These are phyloP conservation scores for Cytospora chrysosperma DNA, from an alignment of 2,329 filamentous ascomycete genomes.

Conservation along the genomic window DNA sequence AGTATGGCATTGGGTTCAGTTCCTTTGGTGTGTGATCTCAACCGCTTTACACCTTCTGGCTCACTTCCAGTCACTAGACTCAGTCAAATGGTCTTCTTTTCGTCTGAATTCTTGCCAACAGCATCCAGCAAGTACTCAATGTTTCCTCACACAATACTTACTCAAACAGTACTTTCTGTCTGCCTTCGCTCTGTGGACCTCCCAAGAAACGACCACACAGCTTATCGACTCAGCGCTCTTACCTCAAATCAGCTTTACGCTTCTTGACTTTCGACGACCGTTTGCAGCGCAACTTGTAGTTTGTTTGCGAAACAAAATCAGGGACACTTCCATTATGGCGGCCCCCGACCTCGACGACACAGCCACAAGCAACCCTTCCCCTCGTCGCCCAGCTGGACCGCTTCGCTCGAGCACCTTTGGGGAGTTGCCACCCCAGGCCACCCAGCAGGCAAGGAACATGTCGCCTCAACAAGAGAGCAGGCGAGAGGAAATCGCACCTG, in stretches of 20 bases:
- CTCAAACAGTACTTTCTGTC: too few species aligned
- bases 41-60: background rate
- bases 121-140: background rate
- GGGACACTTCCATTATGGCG: background rate
- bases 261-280: background rate
- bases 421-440: background rate
- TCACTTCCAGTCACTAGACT: background rate
- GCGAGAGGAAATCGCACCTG: background rate
- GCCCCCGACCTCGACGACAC: background rate
- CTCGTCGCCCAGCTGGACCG: background rate
- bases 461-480: background rate
- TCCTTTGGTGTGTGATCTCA: background rate
- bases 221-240: background rate
- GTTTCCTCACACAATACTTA: too few species aligned
- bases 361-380: background rate
- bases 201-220: background rate
- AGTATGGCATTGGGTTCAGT: background rate
- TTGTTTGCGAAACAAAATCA: background rate
- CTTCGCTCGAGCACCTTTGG: background rate
- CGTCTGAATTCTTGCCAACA: background rate
- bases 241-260: too few species aligned
- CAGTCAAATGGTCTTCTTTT: background rate
- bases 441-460: background rate
- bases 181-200: background rate
- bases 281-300: background rate